phyloP scores from a whole-genome alignment of 495 filamentous ascomycete species.

The Trichodelitschia bisporula region DNA sequence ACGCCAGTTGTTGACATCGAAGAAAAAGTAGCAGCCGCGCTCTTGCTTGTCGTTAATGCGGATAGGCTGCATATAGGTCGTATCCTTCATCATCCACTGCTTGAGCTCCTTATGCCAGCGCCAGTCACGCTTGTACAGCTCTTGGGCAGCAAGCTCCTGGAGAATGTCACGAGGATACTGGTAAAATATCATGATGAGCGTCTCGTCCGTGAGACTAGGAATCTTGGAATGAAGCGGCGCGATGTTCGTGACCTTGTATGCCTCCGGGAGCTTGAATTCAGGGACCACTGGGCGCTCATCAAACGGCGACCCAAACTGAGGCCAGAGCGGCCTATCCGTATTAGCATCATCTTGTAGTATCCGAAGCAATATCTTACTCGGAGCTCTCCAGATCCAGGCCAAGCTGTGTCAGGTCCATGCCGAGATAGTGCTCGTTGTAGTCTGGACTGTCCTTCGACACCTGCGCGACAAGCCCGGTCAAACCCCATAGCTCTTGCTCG shows the following conservation, averaged over 20 bases:
- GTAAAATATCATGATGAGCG: slow-evolving; percentile 88
- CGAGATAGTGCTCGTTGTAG: slow-evolving; percentile 46
- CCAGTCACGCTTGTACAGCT: slow-evolving; percentile 64
- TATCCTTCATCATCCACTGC: slow-evolving; percentile 80
- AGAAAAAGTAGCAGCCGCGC: slow-evolving; percentile 71
- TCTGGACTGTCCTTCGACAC: slow-evolving; percentile 59
- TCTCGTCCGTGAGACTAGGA: slow-evolving; percentile 67
- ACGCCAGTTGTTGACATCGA: slow-evolving; percentile 65
- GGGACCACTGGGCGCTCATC: slow-evolving; percentile 50
- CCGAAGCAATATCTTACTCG: slow-evolving; percentile 32
- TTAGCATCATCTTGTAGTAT: slow-evolving; percentile 11
- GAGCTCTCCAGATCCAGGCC: slow-evolving; percentile 58
- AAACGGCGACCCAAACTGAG: slow-evolving; percentile 46
- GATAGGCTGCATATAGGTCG: slow-evolving; percentile 41
- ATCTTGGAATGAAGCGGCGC: slow-evolving; percentile 58
- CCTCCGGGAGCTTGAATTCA: slow-evolving; percentile 53
- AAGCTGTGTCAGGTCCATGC: slow-evolving; percentile 52
- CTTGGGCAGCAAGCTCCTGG: slow-evolving; percentile 62
- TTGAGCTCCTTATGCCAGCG: slow-evolving; percentile 74
- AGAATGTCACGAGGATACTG: slow-evolving; percentile 60
- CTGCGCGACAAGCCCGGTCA: slow-evolving; percentile 53
- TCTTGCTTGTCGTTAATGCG: slow-evolving; percentile 43
- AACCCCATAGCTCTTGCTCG: slow-evolving; percentile 53
- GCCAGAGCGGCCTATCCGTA: slow-evolving; percentile 37
- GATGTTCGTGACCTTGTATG: slow-evolving; percentile 73